A percentile compares a stretch with the other conserved stretches of the same genome.
These are phyloP conservation scores for Emericellopsis terricola DNA, from an alignment of 495 filamentous ascomycete species.

Conservation along the genomic window DNA sequence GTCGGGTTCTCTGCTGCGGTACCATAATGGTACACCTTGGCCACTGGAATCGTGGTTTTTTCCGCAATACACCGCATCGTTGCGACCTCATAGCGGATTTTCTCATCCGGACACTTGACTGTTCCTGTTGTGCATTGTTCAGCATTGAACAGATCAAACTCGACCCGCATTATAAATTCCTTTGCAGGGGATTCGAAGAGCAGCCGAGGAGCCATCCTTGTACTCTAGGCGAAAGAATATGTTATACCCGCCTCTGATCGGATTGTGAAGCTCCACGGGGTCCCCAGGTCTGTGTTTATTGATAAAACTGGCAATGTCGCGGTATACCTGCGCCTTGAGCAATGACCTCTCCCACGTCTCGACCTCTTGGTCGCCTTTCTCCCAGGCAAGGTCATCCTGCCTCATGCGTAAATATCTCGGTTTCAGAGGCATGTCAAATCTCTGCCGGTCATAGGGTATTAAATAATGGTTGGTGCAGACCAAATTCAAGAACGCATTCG, in stretches of 20 bases:
- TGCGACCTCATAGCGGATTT: constrained; percentile 21
- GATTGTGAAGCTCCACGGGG: constrained; percentile 4
- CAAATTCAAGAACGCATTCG: not conserved
- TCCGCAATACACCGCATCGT: constrained; percentile 21
- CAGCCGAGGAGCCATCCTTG: constrained; percentile 9
- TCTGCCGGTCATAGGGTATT: not conserved
- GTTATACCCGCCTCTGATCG: constrained; percentile 12
- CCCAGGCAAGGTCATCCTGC: constrained; percentile 13
- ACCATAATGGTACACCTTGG: constrained; percentile 17
- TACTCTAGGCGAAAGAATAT: constrained; percentile 10
- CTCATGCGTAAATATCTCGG: constrained; percentile 2
- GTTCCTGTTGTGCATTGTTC: not conserved
- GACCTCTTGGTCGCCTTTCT: constrained; percentile 8
- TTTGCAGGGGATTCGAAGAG: constrained; percentile 5
- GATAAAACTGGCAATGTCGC: constrained; percentile 4
- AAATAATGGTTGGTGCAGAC: not conserved
- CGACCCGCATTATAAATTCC: not conserved
- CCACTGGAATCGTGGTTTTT: constrained; percentile 22
- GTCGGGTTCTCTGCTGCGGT: constrained; percentile 11
- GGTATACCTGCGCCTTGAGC: not conserved
- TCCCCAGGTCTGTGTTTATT: constrained; percentile 5
- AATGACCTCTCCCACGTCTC: constrained; percentile 9
- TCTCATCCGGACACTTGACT: constrained; percentile 16
- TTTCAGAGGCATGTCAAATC: constrained; percentile 3
- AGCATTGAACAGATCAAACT: not conserved